Evolutionary conservation across 164 flowering plant genomes (phyloP).

Genomic region (Tinospora cordifolia): DNA sequence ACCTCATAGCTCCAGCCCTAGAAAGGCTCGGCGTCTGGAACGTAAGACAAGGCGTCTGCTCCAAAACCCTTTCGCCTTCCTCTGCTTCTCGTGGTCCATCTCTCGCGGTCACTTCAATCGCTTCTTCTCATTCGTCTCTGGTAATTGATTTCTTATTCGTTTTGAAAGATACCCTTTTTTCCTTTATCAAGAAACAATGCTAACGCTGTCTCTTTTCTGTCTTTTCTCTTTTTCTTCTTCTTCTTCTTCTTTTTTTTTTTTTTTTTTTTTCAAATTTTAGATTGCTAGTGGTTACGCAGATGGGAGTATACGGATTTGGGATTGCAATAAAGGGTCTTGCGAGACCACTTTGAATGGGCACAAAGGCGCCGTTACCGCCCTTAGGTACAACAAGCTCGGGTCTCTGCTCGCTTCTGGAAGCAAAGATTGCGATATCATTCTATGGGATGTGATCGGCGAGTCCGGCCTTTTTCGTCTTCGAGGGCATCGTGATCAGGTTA

Average conservation of each 20-base stretch:
- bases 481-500: slow-evolving; percentile 95
- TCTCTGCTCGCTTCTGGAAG: slow-evolving; percentile 89
- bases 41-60: slow-evolving; percentile 72
- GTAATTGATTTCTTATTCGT: slow-evolving; percentile 18
- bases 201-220: too few relatives aligned
- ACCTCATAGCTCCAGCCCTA: slow-evolving; percentile 70
- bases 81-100: slow-evolving; percentile 47
- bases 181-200: neutral
- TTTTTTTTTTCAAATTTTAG: too few relatives aligned
- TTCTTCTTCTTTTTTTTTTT: too few relatives aligned
- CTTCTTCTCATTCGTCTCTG: slow-evolving; percentile 57
- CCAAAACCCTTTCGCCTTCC: slow-evolving; percentile 58
- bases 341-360: slow-evolving; percentile 88
- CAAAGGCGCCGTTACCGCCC: slow-evolving; percentile 67
- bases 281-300: slow-evolving; percentile 90
- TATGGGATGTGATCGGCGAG: slow-evolving; percentile 96
- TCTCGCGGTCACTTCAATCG: slow-evolving; percentile 65
- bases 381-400: slow-evolving; percentile 63
- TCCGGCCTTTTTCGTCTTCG: slow-evolving; percentile 84
- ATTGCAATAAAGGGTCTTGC: slow-evolving; percentile 60
- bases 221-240: too few relatives aligned
- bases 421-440: slow-evolving; percentile 78
- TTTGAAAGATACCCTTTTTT: neutral
- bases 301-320: slow-evolving; percentile 95
- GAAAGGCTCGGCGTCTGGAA: slow-evolving; percentile 83